These are phyloP conservation scores for Penicillium canariense DNA, from an alignment of 495 filamentous ascomycete genomes.

Conservation along the genomic window DNA sequence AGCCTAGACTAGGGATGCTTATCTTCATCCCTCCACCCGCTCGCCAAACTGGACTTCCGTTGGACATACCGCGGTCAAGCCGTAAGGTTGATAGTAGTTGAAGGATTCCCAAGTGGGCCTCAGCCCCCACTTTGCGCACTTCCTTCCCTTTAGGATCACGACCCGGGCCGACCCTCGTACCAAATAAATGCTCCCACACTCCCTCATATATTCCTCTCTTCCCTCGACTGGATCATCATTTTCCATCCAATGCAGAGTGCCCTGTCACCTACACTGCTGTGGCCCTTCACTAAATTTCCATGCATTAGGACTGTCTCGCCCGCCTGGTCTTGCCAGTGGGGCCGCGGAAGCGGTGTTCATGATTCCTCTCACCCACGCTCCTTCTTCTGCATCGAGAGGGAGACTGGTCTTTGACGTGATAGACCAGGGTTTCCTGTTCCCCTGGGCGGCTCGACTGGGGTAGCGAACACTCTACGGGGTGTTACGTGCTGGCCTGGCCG, in stretches of 20 bases:
- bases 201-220: background rate
- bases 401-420: background rate
- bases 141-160: background rate
- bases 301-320: background rate
- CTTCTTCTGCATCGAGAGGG: background rate
- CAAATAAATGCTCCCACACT: background rate
- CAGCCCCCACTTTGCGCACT: background rate
- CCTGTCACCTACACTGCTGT: background rate
- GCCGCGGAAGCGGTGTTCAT: background rate
- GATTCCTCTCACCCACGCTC: background rate
- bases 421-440: background rate
- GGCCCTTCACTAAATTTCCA: background rate
- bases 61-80: constrained; percentile 2
- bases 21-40: background rate
- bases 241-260: background rate
- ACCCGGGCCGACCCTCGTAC: background rate
- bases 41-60: background rate
- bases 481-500: background rate
- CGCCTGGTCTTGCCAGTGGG: background rate
- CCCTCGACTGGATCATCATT: background rate
- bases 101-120: background rate
- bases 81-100: background rate
- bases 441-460: background rate
- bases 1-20: background rate
- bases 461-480: no score